Evolutionary conservation across 306 rosid genomes (phyloP), one percentile per base, ranked within the genome.

Genomic region (Sindora glabra): DNA sequence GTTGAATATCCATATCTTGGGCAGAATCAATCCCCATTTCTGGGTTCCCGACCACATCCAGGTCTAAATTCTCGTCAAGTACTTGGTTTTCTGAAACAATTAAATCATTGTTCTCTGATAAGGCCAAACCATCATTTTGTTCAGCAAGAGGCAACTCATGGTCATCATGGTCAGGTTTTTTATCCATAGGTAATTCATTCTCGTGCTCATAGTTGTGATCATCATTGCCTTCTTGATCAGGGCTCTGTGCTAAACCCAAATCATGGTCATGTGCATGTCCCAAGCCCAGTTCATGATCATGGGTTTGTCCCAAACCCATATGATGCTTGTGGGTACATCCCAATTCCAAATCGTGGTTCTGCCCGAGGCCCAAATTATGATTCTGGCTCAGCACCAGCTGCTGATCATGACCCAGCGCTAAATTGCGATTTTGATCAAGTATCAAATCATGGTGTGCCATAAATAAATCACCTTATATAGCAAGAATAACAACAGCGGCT

Each of bases 361-460:
- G 80, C 16, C 73, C 68, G 47, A 74, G 82, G 47, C 73, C 94
- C 67, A 84, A 23, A 70, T 74, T 73, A 59, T 82, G 90, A 75
- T 70, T 73, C 61, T 82, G 90, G 32, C 71, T 77, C 67, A 84
- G 49, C 65, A 77, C 78, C 77, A 77, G 51, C 25, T 73, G 94
- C 65, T 77, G 97, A 64, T 84, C 86, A 68, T 80, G 95, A 59
- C 87, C 83, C 27, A 70, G 81, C 5, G 80, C 82, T 65, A 79
- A 45, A 75, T 68, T 82, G 64, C 77, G 94, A 74, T 59, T 79
- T 64, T 83, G 87, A 40, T 86, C 90, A 55, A 90, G 82, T 45
- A 90, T 74, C 79, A 87, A 49, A 33, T 87, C 94, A 62, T 87
- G 86, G 76, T 77, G 80, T 26, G 94, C 83, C 94, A 87, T 85